These are phyloP conservation scores for Irpex lacteus DNA, from an alignment of 1,284 basidiomycete species.

Conservation along the genomic window DNA sequence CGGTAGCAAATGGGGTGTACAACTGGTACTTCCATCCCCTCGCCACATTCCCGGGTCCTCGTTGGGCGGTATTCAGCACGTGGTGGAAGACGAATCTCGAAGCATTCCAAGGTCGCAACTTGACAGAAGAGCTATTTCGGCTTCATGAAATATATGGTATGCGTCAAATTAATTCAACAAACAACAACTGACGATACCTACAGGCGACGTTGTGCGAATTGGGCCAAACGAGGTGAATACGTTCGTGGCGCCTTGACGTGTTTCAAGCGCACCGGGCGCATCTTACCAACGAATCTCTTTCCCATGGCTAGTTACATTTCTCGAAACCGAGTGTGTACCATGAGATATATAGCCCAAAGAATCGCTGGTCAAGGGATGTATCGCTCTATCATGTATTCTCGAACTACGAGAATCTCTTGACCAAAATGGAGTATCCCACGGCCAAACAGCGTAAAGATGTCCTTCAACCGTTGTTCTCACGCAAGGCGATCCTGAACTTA, in stretches of 20 bases:
- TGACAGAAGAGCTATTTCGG: slow-evolving; percentile 15
- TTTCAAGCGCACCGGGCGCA: not conserved
- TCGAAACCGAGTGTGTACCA: slow-evolving; percentile 25
- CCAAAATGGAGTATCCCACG: slow-evolving; percentile 20
- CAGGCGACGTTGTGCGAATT: slow-evolving; percentile 22
- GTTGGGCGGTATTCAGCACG: slow-evolving; percentile 18
- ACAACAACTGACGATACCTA: not conserved
- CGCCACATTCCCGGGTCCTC: slow-evolving; percentile 23
- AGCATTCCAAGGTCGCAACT: slow-evolving; percentile 11
- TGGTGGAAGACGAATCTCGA: slow-evolving; percentile 22
- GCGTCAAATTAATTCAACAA: not conserved
- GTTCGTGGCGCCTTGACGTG: not conserved
- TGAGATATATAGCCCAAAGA: slow-evolving; percentile 27
- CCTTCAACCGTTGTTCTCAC: slow-evolving; percentile 30
- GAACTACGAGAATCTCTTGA: slow-evolving; percentile 23
- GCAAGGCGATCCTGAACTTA: slow-evolving; percentile 27
- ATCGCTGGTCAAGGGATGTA: slow-evolving; percentile 28
- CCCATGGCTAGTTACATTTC: slow-evolving; percentile 29
- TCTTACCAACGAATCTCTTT: not conserved
- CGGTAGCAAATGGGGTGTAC: slow-evolving; percentile 11
- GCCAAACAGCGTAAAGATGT: slow-evolving; percentile 28
- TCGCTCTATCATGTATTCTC: slow-evolving; percentile 26
- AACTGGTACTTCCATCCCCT: slow-evolving; percentile 23
- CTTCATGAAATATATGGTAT: slow-evolving; percentile 23
- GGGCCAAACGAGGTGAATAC: slow-evolving; percentile 20